Base-by-base conservation (phyloP, 371 early-diverging fungal genomes). In the Mucor racemosus region DNA sequence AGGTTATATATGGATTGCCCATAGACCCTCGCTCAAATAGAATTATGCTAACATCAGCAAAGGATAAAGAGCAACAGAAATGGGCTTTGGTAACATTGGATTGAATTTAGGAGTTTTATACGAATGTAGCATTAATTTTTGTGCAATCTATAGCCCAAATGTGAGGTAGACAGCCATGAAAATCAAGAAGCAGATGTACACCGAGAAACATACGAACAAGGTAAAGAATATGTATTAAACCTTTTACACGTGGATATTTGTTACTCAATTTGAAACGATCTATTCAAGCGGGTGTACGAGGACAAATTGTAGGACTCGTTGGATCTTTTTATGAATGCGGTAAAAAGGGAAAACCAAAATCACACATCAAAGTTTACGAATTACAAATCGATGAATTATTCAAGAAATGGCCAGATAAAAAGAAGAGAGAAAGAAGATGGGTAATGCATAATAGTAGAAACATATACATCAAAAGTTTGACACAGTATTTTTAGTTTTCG, bases 201-300 rank as follows among this genome's bases (percentile, higher is more conserved):
- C 13, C 76, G 84, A 39, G 86, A 85, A 68, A 83, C 83, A 7
- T 86, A 82, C 64, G 88, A 88, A 72, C 84, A 88, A 80, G 83
- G 88, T 84, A 80, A n/a, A 26, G 26, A 26, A 31, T 11, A n/a
- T n/a, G 4, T 26, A 3, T 26, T 26, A 26, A 26, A 26, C 2
- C 35, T 13, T 9, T 15, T 33, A 50, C 50, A 50, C 35, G 58
- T 19, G 36, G 31, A 60, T 41, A 31, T 4, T 19, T 8, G 35
- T 33, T 9, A 34, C 31, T 46, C 34, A 19, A 13, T 48, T 36
- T 38, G 5, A 13, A 38, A 33, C 19, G 19, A 38, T 7, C 0
- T 60, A 65, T 14, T 64, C 7, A 60, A 86, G 87, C 78, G 44
- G 87, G 87, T n/a, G 82, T 76, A 4, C 66, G 73, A 66, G 87